phyloP scores from a whole-genome alignment of 139 green algal species.

The Tetradesmus lagerheimii region DNA sequence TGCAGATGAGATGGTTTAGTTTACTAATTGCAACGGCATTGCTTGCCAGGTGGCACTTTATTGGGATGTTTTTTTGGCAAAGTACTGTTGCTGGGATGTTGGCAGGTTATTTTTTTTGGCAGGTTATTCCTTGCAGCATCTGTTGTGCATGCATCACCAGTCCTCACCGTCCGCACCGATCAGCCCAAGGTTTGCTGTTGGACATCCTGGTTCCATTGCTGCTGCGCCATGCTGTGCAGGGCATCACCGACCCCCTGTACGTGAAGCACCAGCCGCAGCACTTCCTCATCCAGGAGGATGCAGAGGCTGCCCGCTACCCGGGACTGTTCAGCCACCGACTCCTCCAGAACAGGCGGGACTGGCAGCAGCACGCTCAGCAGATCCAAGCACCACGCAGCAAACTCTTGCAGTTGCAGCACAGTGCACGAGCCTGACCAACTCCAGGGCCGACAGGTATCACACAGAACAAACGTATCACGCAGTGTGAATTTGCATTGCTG shows the following conservation, averaged over 20 bases:
- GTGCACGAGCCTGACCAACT: too few relatives aligned
- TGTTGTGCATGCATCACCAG: background rate
- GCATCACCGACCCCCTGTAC: constrained; percentile 42
- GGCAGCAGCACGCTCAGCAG: constrained; percentile 17
- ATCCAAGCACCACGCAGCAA: background rate
- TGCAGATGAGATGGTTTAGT: background rate
- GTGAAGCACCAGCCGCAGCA: constrained; percentile 19
- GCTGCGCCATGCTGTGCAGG: constrained; percentile 36
- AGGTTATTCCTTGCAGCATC: too few relatives aligned
- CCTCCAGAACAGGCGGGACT: constrained; percentile 22
- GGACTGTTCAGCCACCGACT: constrained; percentile 37
- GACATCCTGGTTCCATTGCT: too few relatives aligned
- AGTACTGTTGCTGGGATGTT: too few relatives aligned
- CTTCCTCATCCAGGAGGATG: constrained; percentile 31
- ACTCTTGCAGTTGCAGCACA: too few relatives aligned
- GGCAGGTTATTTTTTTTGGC: too few relatives aligned
- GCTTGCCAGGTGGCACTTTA: too few relatives aligned
- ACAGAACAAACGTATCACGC: too few relatives aligned
- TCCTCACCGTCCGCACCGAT: background rate
- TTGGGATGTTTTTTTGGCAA: background rate
- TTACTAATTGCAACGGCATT: background rate
- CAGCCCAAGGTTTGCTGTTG: background rate
- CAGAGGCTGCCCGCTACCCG: constrained; percentile 33
- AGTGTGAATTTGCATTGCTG: too few relatives aligned
- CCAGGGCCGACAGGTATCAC: too few relatives aligned